Evolutionary conservation across 495 filamentous ascomycete genomes (phyloP), one percentile per base, ranked within the genome.

Genomic region (Penicillium cataractarum): DNA sequence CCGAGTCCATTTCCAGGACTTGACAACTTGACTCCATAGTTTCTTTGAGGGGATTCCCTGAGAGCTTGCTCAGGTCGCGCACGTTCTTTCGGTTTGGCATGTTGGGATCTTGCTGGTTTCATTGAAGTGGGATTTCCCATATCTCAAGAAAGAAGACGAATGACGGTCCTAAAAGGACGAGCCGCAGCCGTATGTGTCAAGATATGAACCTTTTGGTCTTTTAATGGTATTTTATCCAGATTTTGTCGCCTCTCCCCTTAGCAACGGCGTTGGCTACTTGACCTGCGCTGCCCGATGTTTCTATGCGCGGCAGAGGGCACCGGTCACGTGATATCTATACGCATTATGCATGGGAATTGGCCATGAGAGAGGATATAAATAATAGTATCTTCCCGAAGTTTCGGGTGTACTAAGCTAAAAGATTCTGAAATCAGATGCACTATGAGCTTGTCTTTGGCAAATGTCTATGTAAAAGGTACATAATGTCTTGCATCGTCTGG

Each of bases 31-130:
- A 62, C 44, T 66, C 52, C 22, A 72, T 50, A 0, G 73, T 77
- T 26, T 76, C 67, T n/a, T 59, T 53, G 17, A 77, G 70, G 9
- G 73, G 71, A 31, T 69, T 71, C 4, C 73, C 73, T 0, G 73
- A 71, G 50, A 77, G 71, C 54, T 66, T 62, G 39, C 61, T 51
- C 12, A 59, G 49, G 49, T 77, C 70, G 50, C 73, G 59, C 22
- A 60, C 49, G 42, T 48, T 55, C 52, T 64, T 64, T 21, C 46
- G 24, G 19, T 63, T 65, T n/a, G 62, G 57, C 62, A 64, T 64
- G 49, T 12, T 58, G 37, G 49, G 21, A 32, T 10, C 9, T 54
- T 35, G 51, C n/a, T 33, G 40, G 40, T 39, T 3, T 46, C 42
- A 32, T 35, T 21, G 29, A 33, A 54, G 19, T 15, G 37, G 37